Conservation (phyloP, 257 asterid species). For the Solanum verrucosum region DNA sequence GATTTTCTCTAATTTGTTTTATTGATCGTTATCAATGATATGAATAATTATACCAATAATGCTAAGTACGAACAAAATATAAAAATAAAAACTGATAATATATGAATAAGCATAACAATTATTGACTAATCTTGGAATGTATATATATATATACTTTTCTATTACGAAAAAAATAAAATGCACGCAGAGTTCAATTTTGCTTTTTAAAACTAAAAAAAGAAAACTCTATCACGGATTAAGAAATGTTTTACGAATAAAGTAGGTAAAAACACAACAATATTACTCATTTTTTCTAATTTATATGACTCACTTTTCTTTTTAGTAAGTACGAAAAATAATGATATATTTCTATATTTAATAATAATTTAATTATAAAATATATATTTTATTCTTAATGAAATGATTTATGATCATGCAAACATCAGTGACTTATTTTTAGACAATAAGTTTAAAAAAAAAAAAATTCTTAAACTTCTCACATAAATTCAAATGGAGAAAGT, state of each 20-base stretch:
- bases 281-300: too few species aligned
- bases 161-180: background rate
- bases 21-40: background rate
- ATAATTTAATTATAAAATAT: too few species aligned
- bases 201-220: background rate
- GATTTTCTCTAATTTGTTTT: background rate
- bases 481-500: background rate
- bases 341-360: too few species aligned
- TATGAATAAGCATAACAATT: too few species aligned
- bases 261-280: background rate
- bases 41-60: background rate
- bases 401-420: too few species aligned
- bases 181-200: background rate
- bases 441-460: too few species aligned
- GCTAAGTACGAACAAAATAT: background rate
- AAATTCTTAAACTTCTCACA: too few species aligned
- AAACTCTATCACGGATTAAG: background rate
- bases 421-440: too few species aligned
- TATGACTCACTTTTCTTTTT: too few species aligned
- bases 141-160: background rate
- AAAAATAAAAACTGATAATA: background rate
- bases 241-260: background rate
- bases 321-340: too few species aligned
- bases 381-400: too few species aligned
- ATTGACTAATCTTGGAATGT: background rate